Conservation (phyloP, 2,329 filamentous ascomycete genomes). For the Ceratocystis destructans region DNA sequence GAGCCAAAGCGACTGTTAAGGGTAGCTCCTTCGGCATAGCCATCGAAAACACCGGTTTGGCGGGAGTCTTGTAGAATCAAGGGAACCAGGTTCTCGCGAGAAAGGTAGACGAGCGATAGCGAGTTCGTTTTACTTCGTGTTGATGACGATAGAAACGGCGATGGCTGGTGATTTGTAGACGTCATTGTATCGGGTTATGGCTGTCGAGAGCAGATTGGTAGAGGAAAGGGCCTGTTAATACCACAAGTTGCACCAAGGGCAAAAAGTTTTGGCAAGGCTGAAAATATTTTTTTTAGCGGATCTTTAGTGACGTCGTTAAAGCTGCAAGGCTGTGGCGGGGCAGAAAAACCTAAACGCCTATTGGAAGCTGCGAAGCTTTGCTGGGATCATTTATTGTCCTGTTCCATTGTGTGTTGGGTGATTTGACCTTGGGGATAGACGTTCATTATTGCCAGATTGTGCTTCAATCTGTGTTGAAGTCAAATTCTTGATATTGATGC, state of each 20-base stretch:
- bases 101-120: conserved; percentile 76
- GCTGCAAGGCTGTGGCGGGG: conserved; percentile 19
- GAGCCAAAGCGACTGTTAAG: conserved; percentile 92
- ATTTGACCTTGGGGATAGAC: not conserved
- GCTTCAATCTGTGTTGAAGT: not conserved
- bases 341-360: not conserved
- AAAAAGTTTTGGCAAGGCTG: conserved; percentile 18
- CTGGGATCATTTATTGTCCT: not conserved
- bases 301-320: conserved; percentile 17
- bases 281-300: conserved; percentile 12
- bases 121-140: conserved; percentile 46
- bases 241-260: not conserved
- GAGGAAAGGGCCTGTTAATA: not conserved
- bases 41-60: conserved; percentile 43
- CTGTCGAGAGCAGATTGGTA: not conserved
- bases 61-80: conserved; percentile 32
- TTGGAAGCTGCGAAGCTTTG: not conserved
- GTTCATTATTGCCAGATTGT: not conserved
- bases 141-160: conserved; percentile 68
- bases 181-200: conserved; percentile 6
- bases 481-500: not conserved
- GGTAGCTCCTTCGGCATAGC: conserved; percentile 49
- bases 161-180: conserved; percentile 27
- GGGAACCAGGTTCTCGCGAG: conserved; percentile 58
- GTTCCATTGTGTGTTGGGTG: not conserved